phyloP scores from a whole-genome alignment of 768 basidiomycete species.

The Pulveroboletus sp. region DNA sequence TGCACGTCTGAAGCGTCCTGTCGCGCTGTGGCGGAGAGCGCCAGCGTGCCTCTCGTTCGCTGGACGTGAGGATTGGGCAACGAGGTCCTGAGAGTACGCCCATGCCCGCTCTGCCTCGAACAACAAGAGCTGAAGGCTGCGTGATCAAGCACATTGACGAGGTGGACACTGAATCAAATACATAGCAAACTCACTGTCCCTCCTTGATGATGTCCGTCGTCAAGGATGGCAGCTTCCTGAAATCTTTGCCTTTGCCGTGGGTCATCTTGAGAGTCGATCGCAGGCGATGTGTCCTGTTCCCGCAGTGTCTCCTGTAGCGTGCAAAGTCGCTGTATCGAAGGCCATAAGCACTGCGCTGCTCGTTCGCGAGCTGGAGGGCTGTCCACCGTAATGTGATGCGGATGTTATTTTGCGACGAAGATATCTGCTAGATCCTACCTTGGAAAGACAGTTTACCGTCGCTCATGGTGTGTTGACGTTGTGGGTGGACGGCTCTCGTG shows the following conservation, averaged over 20 bases:
- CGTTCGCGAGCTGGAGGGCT: conserved; percentile 83
- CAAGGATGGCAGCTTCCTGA: conserved; percentile 74
- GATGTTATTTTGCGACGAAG: not conserved
- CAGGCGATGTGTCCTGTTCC: conserved; percentile 83
- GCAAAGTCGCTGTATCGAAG: conserved; percentile 84
- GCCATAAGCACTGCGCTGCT: conserved; percentile 88
- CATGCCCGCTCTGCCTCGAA: conserved; percentile 92
- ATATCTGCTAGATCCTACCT: conserved; percentile 30
- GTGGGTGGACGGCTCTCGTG: conserved; percentile 4
- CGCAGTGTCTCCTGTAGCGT: conserved; percentile 92
- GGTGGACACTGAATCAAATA: conserved; percentile 2
- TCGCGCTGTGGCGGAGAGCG: conserved; percentile 66
- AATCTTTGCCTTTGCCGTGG: conserved; percentile 85
- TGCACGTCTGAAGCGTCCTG: conserved; percentile 74
- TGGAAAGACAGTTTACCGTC: conserved; percentile 34
- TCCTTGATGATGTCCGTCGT: conserved; percentile 69
- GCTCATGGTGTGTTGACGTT: conserved; percentile 14
- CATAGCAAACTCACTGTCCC: conserved; percentile 63
- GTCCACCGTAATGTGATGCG: conserved; percentile 5
- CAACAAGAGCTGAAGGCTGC: conserved; percentile 75
- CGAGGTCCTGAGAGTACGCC: conserved; percentile 82
- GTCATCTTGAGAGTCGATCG: conserved; percentile 80
- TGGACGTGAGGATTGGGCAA: conserved; percentile 45
- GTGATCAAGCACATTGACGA: conserved; percentile 6
- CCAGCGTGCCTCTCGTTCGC: conserved; percentile 48